A percentile compares a stretch with the other conserved stretches of the same genome.
These are phyloP conservation scores for Amesomyces nigricolor DNA, from an alignment of 2,329 filamentous ascomycete genomes.

Conservation along the genomic window DNA sequence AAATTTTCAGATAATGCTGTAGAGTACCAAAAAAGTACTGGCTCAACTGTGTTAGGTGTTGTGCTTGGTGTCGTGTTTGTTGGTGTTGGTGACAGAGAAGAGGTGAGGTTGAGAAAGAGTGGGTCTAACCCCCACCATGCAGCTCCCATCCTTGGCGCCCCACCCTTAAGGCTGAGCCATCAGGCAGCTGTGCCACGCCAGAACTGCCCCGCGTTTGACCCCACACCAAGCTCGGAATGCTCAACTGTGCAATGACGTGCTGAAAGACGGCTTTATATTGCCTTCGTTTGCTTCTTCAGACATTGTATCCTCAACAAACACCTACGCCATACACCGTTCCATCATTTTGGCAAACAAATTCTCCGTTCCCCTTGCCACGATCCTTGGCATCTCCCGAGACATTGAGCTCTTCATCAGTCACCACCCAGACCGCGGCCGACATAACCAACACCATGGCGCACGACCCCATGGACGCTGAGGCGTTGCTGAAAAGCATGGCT, in stretches of 20 bases:
- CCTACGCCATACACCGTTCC: too few relatives aligned
- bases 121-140: background rate
- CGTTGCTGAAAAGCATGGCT: slow-evolving; percentile 52
- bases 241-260: background rate
- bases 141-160: background rate
- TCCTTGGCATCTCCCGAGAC: too few relatives aligned
- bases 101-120: background rate
- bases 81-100: background rate
- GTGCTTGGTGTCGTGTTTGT: too few relatives aligned
- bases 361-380: too few relatives aligned
- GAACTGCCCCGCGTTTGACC: background rate
- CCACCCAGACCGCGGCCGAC: background rate
- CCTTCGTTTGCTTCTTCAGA: too few relatives aligned
- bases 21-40: background rate
- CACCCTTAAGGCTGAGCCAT: background rate
- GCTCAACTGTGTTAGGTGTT: background rate
- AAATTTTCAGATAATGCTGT: too few relatives aligned
- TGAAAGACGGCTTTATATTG: too few relatives aligned
- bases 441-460: slow-evolving; percentile 13
- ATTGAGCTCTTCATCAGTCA: background rate
- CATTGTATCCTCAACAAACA: too few relatives aligned
- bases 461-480: slow-evolving; percentile 39
- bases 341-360: too few relatives aligned
- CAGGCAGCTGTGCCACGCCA: too few relatives aligned
- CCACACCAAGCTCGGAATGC: background rate